Percentiles rank a stretch among this genome's conserved stretches.
These are phyloP conservation scores for Sanghuangporus baumii DNA, from an alignment of 1,284 basidiomycete genomes.

Conservation along the genomic window DNA sequence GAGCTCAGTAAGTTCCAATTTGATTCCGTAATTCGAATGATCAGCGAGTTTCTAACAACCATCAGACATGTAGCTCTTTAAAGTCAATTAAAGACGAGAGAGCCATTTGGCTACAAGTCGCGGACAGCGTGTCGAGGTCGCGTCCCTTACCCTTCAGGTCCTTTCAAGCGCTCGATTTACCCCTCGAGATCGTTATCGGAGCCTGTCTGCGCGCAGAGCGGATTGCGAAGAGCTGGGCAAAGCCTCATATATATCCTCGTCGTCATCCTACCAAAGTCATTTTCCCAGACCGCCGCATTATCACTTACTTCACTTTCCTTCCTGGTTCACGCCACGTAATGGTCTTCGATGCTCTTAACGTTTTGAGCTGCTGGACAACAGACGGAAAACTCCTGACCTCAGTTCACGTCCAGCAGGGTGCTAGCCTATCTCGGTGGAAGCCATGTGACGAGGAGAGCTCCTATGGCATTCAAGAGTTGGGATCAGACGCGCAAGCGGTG, in stretches of 20 bases:
- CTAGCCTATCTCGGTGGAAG: conserved; percentile 11
- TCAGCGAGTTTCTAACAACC: background rate
- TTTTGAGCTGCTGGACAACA: conserved; percentile 15
- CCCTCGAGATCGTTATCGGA: conserved; percentile 1
- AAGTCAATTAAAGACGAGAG: conserved; percentile 1
- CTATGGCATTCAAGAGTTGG: background rate
- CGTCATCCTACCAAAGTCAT: conserved; percentile 1
- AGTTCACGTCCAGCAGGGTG: background rate
- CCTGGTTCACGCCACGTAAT: conserved; percentile 13
- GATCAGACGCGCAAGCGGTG: background rate
- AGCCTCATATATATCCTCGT: conserved; percentile 1
- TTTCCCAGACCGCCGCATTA: conserved; percentile 9
- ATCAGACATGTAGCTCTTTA: conserved; percentile 7
- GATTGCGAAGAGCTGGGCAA: conserved; percentile 10
- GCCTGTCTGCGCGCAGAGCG: conserved; percentile 12
- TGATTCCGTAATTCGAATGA: background rate
- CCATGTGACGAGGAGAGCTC: conserved; percentile 10
- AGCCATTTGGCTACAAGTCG: conserved; percentile 9
- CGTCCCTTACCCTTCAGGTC: conserved; percentile 12
- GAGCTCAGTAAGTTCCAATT: background rate
- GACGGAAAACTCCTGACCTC: conserved; percentile 1
- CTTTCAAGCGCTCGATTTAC: background rate
- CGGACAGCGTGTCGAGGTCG: conserved; percentile 8
- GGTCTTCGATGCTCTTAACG: conserved; percentile 8
- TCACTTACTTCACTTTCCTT: conserved; percentile 14